These are phyloP conservation scores for Yarrowia osloensis DNA, from an alignment of 805 yeast species.

Conservation along the genomic window DNA sequence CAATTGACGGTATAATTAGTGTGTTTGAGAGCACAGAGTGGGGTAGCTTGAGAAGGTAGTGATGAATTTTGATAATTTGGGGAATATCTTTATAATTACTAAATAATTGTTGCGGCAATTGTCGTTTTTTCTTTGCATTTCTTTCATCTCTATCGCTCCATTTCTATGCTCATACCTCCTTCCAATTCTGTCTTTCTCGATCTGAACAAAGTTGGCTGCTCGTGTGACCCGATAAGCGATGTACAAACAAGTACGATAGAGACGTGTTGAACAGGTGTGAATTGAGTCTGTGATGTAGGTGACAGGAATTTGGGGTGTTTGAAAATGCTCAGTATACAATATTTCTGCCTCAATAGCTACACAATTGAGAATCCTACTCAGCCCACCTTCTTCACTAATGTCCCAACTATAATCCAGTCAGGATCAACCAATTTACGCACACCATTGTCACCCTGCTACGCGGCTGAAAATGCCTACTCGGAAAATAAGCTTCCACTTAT, in stretches of 20 bases:
- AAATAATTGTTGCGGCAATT: neutral
- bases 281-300: too few relatives aligned
- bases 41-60: neutral
- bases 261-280: too few relatives aligned
- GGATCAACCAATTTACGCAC: too few relatives aligned
- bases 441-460: neutral
- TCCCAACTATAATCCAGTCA: neutral
- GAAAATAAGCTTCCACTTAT: neutral
- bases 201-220: constrained; percentile 16
- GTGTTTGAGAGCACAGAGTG: constrained; percentile 4
- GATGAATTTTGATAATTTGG: neutral
- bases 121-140: neutral
- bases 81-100: neutral
- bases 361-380: too few relatives aligned
- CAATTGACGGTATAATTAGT: neutral
- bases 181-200: neutral
- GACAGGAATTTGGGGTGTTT: too few relatives aligned
- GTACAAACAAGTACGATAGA: too few relatives aligned
- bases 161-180: too few relatives aligned
- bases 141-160: too few relatives aligned
- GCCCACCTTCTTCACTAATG: too few relatives aligned
- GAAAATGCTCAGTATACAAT: too few relatives aligned
- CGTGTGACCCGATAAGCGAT: neutral
- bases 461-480: neutral
- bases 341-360: too few relatives aligned